Percentiles rank a stretch among this genome's conserved stretches.
Evolutionary conservation across 257 asterid species (phyloP).

Genomic region (Fraxinus anomala): DNA sequence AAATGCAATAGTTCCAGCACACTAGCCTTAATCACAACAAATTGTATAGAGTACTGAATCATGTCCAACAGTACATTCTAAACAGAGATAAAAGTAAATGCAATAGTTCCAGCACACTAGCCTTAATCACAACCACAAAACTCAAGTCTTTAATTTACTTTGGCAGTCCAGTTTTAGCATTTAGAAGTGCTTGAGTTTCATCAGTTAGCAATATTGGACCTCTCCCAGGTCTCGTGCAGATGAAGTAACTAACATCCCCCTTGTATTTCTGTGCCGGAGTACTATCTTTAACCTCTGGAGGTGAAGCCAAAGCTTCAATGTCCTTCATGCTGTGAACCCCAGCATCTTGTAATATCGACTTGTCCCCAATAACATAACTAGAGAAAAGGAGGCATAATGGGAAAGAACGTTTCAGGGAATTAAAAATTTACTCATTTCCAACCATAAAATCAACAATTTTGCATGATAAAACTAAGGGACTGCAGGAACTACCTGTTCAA

Average conservation of each 20-base stretch:
- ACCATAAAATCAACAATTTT: too few relatives aligned
- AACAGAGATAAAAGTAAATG: not conserved
- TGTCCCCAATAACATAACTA: conserved; percentile 93
- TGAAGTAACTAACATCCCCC: conserved; percentile 93
- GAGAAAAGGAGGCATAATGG: conserved; percentile 8
- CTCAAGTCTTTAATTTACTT: conserved; percentile 41
- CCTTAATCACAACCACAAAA: conserved; percentile 11
- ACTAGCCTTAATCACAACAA: not conserved
- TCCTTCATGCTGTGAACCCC: conserved; percentile 72
- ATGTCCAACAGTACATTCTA: conserved; percentile 17
- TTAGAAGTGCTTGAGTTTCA: conserved; percentile 68
- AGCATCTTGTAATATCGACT: conserved; percentile 79
- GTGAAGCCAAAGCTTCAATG: conserved; percentile 66
- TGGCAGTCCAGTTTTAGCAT: conserved; percentile 76
- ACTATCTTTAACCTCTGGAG: conserved; percentile 75
- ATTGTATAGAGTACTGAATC: not conserved
- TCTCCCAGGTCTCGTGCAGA: conserved; percentile 57
- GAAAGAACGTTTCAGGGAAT: too few relatives aligned
- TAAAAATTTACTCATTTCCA: too few relatives aligned
- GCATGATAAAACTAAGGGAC: too few relatives aligned
- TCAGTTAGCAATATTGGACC: conserved; percentile 82
- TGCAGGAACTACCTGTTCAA: conserved; percentile 53
- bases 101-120: not conserved
- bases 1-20: not conserved
- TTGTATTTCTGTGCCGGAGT: conserved; percentile 46